Conservation (phyloP, 2,329 filamentous ascomycete species). For the Pseudopithomyces chartarum region DNA sequence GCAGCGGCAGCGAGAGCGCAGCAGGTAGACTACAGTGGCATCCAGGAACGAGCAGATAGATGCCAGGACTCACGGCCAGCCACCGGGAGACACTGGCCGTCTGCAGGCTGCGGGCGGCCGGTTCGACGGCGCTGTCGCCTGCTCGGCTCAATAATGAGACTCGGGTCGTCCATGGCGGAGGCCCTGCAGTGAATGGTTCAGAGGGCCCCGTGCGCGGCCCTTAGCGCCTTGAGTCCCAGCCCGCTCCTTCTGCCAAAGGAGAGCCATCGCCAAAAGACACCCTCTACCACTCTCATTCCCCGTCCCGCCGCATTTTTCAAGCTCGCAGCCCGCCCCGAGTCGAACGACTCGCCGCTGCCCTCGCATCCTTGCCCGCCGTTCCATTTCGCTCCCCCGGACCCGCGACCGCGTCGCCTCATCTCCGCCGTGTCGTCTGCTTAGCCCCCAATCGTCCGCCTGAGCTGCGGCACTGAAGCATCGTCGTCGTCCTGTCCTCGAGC, state of each 20-base stretch:
- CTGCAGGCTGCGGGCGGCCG: neutral
- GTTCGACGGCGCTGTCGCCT: neutral
- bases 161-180: neutral
- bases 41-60: no score
- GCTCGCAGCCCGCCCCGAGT: neutral
- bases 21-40: no score
- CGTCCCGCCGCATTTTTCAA: constrained; percentile 7
- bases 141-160: neutral
- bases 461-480: constrained; percentile 20
- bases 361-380: constrained; percentile 11
- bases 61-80: no score
- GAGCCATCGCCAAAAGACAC: neutral
- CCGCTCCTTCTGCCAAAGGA: constrained; percentile 5
- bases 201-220: neutral
- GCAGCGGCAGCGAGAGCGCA: neutral
- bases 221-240: constrained; percentile 1
- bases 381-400: neutral
- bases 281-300: constrained; percentile 3
- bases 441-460: constrained; percentile 25
- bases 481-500: neutral
- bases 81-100: neutral
- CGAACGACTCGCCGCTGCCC: neutral
- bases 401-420: constrained; percentile 2
- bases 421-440: constrained; percentile 10
- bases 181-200: constrained; percentile 1